Conservation (phyloP, 2,329 filamentous ascomycete genomes). For the Thelonectria olida region DNA sequence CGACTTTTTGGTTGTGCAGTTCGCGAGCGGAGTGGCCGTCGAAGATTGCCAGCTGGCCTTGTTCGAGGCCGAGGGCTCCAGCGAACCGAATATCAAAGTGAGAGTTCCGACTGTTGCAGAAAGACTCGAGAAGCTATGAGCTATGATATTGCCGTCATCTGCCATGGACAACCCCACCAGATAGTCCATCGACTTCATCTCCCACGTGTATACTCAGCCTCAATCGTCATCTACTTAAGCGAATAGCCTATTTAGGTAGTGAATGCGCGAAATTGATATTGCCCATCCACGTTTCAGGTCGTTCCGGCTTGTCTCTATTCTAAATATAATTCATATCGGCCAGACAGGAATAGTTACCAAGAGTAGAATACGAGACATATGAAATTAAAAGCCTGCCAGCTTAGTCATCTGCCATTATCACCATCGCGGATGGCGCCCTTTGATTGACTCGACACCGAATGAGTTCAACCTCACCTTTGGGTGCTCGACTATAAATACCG, state of each 20-base stretch:
- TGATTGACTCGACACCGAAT: not conserved
- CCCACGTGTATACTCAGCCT: no score
- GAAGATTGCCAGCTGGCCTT: constrained; percentile 91
- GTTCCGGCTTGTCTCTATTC: not conserved
- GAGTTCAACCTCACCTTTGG: not conserved
- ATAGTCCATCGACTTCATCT: no score
- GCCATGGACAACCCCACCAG: not conserved
- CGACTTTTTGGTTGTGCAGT: constrained; percentile 91
- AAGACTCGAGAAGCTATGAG: constrained; percentile 27
- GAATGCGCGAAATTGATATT: not conserved
- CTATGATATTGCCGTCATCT: not conserved
- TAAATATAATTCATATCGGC: not conserved
- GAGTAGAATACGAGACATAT: not conserved
- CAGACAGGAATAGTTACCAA: constrained; percentile 6
- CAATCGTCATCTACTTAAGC: no score
- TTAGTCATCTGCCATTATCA: constrained; percentile 14
- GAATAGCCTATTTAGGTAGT: not conserved
- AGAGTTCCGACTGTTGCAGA: constrained; percentile 36
- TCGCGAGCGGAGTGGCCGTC: constrained; percentile 79
- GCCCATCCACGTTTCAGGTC: not conserved
- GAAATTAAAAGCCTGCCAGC: not conserved
- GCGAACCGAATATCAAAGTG: constrained; percentile 54
- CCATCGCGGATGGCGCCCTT: not conserved
- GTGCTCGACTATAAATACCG: not conserved
- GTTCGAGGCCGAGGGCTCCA: constrained; percentile 43